phyloP scores from a whole-genome alignment of 108 stramenopile genomes.

The Skeletonema costatum region DNA sequence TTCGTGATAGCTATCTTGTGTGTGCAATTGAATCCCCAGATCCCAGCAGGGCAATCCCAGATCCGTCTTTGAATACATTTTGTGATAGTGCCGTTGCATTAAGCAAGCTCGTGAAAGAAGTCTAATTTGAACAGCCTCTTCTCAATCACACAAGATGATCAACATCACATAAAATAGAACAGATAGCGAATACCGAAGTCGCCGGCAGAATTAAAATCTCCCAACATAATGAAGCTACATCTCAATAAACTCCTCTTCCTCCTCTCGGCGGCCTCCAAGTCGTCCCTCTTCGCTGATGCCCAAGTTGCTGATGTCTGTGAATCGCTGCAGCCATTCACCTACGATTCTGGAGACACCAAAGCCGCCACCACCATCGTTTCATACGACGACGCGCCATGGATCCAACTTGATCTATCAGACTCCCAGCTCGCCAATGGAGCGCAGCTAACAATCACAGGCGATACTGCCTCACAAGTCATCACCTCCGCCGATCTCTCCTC shows the following conservation, averaged over 20 bases:
- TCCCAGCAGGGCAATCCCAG: too few relatives aligned
- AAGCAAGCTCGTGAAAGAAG: too few relatives aligned
- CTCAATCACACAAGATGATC: too few relatives aligned
- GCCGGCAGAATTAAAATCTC: too few relatives aligned
- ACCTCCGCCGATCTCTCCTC: not conserved
- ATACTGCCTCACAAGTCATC: not conserved
- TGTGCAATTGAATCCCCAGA: too few relatives aligned
- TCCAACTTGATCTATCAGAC: not conserved
- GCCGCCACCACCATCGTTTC: not conserved
- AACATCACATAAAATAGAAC: too few relatives aligned
- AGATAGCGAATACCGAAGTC: too few relatives aligned
- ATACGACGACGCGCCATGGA: not conserved
- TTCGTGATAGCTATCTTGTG: too few relatives aligned
- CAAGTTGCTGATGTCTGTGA: not conserved
- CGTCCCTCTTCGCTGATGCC: not conserved
- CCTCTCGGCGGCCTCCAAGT: not conserved
- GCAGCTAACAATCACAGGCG: not conserved
- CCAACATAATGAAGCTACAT: not conserved
- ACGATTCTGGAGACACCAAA: slow-evolving; percentile 1
- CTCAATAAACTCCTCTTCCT: not conserved
- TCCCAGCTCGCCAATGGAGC: not conserved
- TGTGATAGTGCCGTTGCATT: too few relatives aligned
- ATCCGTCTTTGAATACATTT: too few relatives aligned
- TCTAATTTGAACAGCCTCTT: too few relatives aligned
- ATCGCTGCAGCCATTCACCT: not conserved